Base-by-base conservation (phyloP, 2,329 filamentous ascomycete genomes). In the Diplocarpon rosae region DNA sequence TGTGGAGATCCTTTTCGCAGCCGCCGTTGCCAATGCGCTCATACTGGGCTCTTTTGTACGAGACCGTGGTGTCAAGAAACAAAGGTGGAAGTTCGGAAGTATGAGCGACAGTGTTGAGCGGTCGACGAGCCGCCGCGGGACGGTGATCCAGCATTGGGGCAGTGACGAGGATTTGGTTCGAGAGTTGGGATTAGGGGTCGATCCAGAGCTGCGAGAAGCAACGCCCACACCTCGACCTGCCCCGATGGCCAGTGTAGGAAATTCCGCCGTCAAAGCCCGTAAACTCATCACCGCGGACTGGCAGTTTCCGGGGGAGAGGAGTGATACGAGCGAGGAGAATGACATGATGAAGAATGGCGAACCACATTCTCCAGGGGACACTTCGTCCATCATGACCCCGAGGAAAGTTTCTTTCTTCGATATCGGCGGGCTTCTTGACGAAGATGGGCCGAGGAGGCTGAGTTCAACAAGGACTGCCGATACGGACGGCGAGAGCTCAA, bases 41-140 rank as follows among this genome's bases (percentile, higher is more conserved):
- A 85, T 95, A 1, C 75, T 98, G 2, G 90, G 90, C 11, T 94
- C 89, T 0, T 96, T 96, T 59, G 79, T 96, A 24, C 78, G 90
- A 12, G 90, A 96, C 61, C 77, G 86, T 42, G 92, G 92, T 20
- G 69, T 88, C 33, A 96, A 96, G 70, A 95, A 93, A 65, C 73
- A 75, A 45, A 92, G 87, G 60, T 95, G 85, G 66, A 81, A 82
- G 43, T 73, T 77, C 49, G 71, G 71, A 13, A 66, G 71, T 11
- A 66, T 74, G 3, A 72, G 73, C 35, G 76, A 78, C 33, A 88
- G 84, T 1, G 66, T 83, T 32, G 80, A 78, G 39, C 69, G 65
- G 35, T 63, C 64, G 2, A 59, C 60, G 1, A 43, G 42, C n/a
- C 29, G 48, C 16, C 63, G 49, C 67, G 71, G 50, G 72, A 68